These are phyloP conservation scores for Saitozyma podzolica DNA, from an alignment of 768 basidiomycete genomes.

Conservation along the genomic window DNA sequence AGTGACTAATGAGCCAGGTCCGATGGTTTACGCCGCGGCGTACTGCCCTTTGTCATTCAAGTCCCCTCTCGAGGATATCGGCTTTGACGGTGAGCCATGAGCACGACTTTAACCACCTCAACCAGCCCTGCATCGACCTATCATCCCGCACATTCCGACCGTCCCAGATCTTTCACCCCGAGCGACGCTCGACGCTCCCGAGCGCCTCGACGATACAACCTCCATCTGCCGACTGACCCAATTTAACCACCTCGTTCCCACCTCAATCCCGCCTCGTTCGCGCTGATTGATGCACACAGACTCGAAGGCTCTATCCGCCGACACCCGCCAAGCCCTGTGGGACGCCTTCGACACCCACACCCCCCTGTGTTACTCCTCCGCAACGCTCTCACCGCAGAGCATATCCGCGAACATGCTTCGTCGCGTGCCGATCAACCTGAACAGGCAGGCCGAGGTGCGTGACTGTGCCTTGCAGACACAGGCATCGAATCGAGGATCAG, in stretches of 20 bases:
- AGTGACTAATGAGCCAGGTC: conserved; percentile 53
- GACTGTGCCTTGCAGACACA: not conserved
- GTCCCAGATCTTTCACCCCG: too few species aligned
- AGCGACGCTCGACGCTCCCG: too few species aligned
- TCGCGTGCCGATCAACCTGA: conserved; percentile 75
- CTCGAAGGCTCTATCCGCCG: conserved; percentile 82
- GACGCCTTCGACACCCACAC: conserved; percentile 33
- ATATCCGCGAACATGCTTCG: conserved; percentile 91
- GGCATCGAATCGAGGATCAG: not conserved
- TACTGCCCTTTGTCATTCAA: conserved; percentile 82
- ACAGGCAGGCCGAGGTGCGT: conserved; percentile 49
- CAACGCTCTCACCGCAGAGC: conserved; percentile 72
- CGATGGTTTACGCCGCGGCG: conserved; percentile 92
- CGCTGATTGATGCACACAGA: conserved; percentile 63
- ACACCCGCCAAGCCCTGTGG: conserved; percentile 59
- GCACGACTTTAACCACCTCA: too few species aligned
- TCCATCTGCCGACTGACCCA: too few species aligned
- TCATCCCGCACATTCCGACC: too few species aligned
- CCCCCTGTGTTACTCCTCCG: conserved; percentile 48
- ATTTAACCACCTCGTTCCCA: not conserved
- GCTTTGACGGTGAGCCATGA: conserved; percentile 74
- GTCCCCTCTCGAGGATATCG: conserved; percentile 70
- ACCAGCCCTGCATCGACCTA: too few species aligned
- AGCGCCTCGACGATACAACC: too few species aligned
- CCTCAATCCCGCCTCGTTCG: not conserved